phyloP scores from a whole-genome alignment of 2,329 filamentous ascomycete species.

The Chrysoporthe puriensis region DNA sequence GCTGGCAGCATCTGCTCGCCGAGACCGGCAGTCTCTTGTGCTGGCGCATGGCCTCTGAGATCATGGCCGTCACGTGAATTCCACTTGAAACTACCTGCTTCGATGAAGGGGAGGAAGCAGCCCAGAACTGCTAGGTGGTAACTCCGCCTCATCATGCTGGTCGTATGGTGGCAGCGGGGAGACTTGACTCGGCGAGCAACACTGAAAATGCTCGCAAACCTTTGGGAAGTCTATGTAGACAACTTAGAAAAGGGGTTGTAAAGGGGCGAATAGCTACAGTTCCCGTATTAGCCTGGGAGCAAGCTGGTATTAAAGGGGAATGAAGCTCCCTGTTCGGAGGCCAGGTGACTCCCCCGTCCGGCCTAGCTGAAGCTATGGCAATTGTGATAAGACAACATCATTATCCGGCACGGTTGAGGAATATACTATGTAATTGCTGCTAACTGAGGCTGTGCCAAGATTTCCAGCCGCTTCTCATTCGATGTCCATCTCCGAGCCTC shows the following conservation, averaged over 20 bases:
- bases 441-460: neutral
- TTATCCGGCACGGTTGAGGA: neutral
- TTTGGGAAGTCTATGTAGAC: neutral
- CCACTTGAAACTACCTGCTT: constrained; percentile 27
- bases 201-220: neutral
- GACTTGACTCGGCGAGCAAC: neutral
- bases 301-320: constrained; percentile 1
- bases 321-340: constrained; percentile 7
- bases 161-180: neutral
- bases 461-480: neutral
- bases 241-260: neutral
- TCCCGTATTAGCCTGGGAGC: neutral
- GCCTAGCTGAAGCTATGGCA: neutral
- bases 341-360: neutral
- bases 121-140: constrained; percentile 18
- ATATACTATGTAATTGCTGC: neutral
- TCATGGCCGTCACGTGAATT: constrained; percentile 5
- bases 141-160: constrained; percentile 12
- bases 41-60: constrained; percentile 16
- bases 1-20: constrained; percentile 21
- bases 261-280: neutral
- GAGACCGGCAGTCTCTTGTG: constrained; percentile 17
- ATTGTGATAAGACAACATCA: neutral
- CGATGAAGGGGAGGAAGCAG: neutral
- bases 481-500: neutral